Base-by-base conservation (phyloP, 176 grass and related monocot species). In the Coix lacrymajobi region DNA sequence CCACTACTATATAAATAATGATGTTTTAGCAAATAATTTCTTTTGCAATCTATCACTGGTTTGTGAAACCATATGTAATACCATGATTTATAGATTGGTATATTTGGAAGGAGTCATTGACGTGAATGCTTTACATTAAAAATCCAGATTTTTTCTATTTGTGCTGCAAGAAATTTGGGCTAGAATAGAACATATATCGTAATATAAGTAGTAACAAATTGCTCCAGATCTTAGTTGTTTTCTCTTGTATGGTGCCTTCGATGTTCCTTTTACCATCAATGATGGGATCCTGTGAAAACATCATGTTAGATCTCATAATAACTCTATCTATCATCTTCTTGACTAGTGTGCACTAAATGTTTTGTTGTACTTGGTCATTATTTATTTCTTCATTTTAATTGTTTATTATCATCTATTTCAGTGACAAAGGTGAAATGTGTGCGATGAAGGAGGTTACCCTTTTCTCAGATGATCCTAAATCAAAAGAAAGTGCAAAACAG, bases 391-490 rank as follows among this genome's bases (percentile, higher is more conserved):
- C 70, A 48, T 56, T 85, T 89, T 66, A 48, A 75, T 73, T 77
- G 11, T 73, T 61, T 11, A 33, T 78, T 88, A 19, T 34, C 63
- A 70, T 85, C 29, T 31, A 41, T 76, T 51, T 75, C 77, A 98
- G 96, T 84, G 96, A 96, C 86, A 95, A 84, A 85, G 96, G 96
- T 71, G 89, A 96, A 91, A 98, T 98, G 96, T 96, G 96, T 75
- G 96, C 93, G 80, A 98, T 98, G 96, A 98, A 98, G 84, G 96
- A 98, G 85, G 96, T 98, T 81, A 98, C 93, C 33, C 93, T 98
- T 86, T 99, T 99, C 87, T 87, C 90, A 85, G 96, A 99, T 90
- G 96, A 99, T 80, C 84, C 93, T 30, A 99, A 99, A 81, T 99
- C 96, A 84, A 96, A 90, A 77, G 96, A 99, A 92, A 96, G 96